Conservation (phyloP, 345 rosid genomes). For the Euclidium syriacum region DNA sequence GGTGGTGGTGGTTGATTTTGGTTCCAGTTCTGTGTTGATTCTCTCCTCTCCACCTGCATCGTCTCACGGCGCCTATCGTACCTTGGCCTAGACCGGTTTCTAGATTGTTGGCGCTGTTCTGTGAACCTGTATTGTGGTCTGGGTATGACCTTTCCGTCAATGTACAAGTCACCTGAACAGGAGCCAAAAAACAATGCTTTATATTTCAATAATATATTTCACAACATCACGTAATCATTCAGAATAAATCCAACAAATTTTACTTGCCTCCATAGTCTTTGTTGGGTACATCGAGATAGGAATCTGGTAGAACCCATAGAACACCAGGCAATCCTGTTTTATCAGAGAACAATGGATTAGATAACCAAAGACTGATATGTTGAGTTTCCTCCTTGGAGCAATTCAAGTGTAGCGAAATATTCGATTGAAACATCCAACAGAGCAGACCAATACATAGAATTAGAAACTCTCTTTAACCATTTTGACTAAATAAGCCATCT, state of each 20-base stretch:
- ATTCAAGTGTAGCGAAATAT: not conserved
- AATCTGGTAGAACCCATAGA: slow-evolving; percentile 96
- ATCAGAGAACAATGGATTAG: slow-evolving; percentile 1
- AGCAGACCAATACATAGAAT: not conserved
- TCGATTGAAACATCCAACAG: not conserved
- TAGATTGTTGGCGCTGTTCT: slow-evolving; percentile 49
- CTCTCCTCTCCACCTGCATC: slow-evolving; percentile 71
- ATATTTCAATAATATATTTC: not conserved
- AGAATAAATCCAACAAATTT: not conserved
- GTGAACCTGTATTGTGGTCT: slow-evolving; percentile 72
- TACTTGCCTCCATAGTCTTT: slow-evolving; percentile 93
- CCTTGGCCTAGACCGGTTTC: slow-evolving; percentile 59
- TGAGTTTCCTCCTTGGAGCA: not conserved
- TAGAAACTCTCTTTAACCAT: not conserved
- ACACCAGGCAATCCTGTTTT: slow-evolving; percentile 73
- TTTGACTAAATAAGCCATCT: not conserved
- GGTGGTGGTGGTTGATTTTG: slow-evolving; percentile 25
- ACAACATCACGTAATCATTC: not conserved
- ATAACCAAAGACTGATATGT: not conserved
- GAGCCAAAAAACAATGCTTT: not conserved
- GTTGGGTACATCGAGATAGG: slow-evolving; percentile 91
- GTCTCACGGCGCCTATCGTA: slow-evolving; percentile 72
- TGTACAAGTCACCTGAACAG: slow-evolving; percentile 65
- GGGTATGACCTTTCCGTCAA: slow-evolving; percentile 83
- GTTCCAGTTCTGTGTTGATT: slow-evolving; percentile 32